Evolutionary conservation across 2,329 filamentous ascomycete species (phyloP).

Genomic region (Chrysoporthe deuterocubensis): DNA sequence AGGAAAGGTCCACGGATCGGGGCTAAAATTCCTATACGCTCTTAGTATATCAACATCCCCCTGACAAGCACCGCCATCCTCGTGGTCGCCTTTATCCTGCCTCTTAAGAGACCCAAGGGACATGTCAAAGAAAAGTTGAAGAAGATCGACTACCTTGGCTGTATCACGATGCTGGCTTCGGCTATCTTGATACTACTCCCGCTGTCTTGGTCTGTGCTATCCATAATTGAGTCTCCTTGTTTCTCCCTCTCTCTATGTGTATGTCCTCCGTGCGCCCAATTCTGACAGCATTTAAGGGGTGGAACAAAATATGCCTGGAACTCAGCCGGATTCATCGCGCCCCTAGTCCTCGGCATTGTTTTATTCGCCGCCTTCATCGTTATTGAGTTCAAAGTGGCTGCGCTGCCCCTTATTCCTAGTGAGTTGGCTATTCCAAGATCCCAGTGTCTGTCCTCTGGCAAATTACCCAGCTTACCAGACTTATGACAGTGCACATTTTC

Average conservation of each 20-base stretch:
- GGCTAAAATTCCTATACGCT: not conserved
- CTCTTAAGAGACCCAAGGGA: slow-evolving; percentile 26
- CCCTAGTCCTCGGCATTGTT: slow-evolving; percentile 19
- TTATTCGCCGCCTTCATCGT: slow-evolving; percentile 22
- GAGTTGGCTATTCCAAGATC: not conserved
- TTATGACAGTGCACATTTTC: slow-evolving; percentile 27
- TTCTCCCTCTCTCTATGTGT: not conserved
- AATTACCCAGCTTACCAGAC: not conserved
- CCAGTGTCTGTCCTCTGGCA: not conserved
- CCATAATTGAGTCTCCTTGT: not conserved
- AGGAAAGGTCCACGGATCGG: too few relatives aligned
- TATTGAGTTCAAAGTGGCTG: slow-evolving; percentile 20
- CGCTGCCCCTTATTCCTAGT: slow-evolving; percentile 8
- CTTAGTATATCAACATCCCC: slow-evolving; percentile 29
- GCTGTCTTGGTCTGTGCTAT: slow-evolving; percentile 5
- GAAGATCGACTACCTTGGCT: slow-evolving; percentile 27
- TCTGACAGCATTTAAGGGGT: slow-evolving; percentile 13
- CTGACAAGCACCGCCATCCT: slow-evolving; percentile 26
- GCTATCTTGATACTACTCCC: slow-evolving; percentile 17
- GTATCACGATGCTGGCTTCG: slow-evolving; percentile 22
- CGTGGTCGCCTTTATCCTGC: slow-evolving; percentile 26
- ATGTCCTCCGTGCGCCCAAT: not conserved
- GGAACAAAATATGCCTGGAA: slow-evolving; percentile 25
- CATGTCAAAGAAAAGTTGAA: slow-evolving; percentile 20
- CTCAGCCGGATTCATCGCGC: slow-evolving; percentile 23